A percentile compares a stretch with the other conserved stretches of the same genome.
These are phyloP conservation scores for Colletotrichum magnum DNA, from an alignment of 2,329 filamentous ascomycete genomes.

Conservation along the genomic window DNA sequence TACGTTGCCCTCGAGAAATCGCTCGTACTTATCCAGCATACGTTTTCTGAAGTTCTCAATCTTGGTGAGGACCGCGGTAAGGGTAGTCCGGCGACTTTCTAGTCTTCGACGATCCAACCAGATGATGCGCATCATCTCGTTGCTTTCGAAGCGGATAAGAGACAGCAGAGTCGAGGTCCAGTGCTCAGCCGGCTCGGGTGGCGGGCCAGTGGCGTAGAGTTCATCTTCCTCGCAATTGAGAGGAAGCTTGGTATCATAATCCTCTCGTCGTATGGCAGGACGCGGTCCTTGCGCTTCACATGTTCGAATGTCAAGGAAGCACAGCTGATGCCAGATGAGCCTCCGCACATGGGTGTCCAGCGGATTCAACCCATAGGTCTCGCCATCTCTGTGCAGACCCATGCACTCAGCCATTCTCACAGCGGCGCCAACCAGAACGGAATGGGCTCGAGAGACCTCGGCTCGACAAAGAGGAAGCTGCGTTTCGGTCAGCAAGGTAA, in stretches of 20 bases:
- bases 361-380: conserved; percentile 74
- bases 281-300: conserved; percentile 82
- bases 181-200: conserved; percentile 60
- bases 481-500: conserved; percentile 43
- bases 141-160: conserved; percentile 79
- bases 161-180: conserved; percentile 80
- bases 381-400: conserved; percentile 80
- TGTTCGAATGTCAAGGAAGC: conserved; percentile 81
- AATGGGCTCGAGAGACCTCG: conserved; percentile 81
- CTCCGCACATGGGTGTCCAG: conserved; percentile 80
- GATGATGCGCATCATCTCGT: conserved; percentile 79
- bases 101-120: conserved; percentile 79
- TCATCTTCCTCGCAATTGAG: conserved; percentile 79
- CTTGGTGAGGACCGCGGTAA: conserved; percentile 76
- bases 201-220: conserved; percentile 60
- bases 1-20: conserved; percentile 70
- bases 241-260: conserved; percentile 82
- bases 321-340: conserved; percentile 83
- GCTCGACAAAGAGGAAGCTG: conserved; percentile 79
- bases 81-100: conserved; percentile 71
- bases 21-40: conserved; percentile 76
- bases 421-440: conserved; percentile 78
- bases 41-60: conserved; percentile 77
- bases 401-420: conserved; percentile 84
- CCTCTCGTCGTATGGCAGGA: conserved; percentile 78